Evolutionary conservation across 257 asterid genomes (phyloP).

Genomic region (Haberlea rhodopensis): DNA sequence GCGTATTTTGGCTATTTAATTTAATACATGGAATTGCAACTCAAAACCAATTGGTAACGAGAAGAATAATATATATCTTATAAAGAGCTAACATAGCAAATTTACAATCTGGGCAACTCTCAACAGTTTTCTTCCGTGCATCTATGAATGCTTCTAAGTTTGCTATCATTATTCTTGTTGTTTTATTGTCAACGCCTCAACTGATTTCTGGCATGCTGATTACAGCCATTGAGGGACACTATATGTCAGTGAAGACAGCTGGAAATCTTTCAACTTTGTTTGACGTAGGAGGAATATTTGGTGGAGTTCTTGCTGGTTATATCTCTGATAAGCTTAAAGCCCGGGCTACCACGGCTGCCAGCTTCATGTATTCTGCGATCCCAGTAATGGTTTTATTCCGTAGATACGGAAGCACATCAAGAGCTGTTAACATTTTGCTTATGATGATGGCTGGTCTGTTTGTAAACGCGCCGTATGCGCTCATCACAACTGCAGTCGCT

Average conservation of each 20-base stretch:
- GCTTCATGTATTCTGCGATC: constrained; percentile 72
- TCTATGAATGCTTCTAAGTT: too few relatives aligned
- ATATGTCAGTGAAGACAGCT: constrained; percentile 73
- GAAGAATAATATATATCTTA: too few relatives aligned
- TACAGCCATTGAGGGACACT: constrained; percentile 71
- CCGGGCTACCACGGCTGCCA: constrained; percentile 79
- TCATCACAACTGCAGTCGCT: constrained; percentile 83
- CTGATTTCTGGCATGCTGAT: constrained; percentile 4
- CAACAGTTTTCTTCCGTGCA: too few relatives aligned
- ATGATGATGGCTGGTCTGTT: constrained; percentile 74
- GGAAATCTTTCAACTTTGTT: constrained; percentile 88
- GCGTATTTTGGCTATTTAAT: too few relatives aligned
- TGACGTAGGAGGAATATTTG: constrained; percentile 81
- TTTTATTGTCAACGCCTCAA: constrained; percentile 24
- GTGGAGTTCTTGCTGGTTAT: constrained; percentile 81
- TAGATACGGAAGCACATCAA: constrained; percentile 54
- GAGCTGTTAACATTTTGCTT: constrained; percentile 47
- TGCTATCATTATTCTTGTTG: not conserved
- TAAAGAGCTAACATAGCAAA: too few relatives aligned
- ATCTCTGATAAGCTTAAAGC: constrained; percentile 70
- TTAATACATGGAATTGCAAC: too few relatives aligned
- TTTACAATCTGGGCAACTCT: too few relatives aligned
- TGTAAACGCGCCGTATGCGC: constrained; percentile 87
- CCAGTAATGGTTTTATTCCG: constrained; percentile 72
- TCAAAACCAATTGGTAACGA: too few relatives aligned